phyloP scores from a whole-genome alignment of 1,284 basidiomycete genomes.

The Amylostereum areolatum region DNA sequence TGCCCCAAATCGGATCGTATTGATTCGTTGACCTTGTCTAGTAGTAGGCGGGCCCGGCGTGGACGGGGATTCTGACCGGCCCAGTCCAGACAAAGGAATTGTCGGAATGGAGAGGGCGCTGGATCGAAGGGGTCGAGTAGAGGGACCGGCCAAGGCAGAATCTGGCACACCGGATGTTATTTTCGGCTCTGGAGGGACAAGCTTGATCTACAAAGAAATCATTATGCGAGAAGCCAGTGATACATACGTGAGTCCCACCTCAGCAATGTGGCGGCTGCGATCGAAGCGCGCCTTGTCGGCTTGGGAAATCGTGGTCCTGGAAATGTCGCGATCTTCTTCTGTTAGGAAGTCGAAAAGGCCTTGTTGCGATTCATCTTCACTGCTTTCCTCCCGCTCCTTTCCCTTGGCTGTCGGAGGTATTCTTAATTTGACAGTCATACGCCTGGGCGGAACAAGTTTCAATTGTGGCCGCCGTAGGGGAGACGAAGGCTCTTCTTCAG shows the following conservation, averaged over 20 bases:
- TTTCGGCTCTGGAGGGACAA: conserved; percentile 37
- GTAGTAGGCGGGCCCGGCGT: conserved; percentile 32
- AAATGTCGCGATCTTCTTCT: conserved; percentile 69
- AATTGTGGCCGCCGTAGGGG: conserved; percentile 19
- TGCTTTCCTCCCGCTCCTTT: conserved; percentile 54
- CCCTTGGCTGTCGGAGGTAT: conserved; percentile 54
- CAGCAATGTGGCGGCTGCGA: conserved; percentile 61
- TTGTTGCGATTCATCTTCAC: conserved; percentile 27
- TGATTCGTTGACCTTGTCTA: conserved; percentile 55
- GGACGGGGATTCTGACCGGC: conserved; percentile 25
- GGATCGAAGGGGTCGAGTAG: conserved; percentile 61
- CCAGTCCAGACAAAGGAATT: conserved; percentile 14
- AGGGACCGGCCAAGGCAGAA: conserved; percentile 47
- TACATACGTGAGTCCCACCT: conserved; percentile 37
- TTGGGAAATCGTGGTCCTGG: conserved; percentile 61
- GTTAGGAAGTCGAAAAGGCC: conserved; percentile 78
- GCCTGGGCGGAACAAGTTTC: conserved; percentile 12
- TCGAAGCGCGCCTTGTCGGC: conserved; percentile 78
- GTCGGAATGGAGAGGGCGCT: conserved; percentile 28
- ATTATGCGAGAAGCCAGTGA: no score
- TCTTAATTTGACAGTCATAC: conserved; percentile 45
- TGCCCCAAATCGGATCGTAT: conserved; percentile 87
- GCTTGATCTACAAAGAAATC: conserved; percentile 39
- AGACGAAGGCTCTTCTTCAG: conserved; percentile 24
- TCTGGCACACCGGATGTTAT: conserved; percentile 32